phyloP scores from a whole-genome alignment of 2,329 filamentous ascomycete species.

The Xylariaceae sp. region DNA sequence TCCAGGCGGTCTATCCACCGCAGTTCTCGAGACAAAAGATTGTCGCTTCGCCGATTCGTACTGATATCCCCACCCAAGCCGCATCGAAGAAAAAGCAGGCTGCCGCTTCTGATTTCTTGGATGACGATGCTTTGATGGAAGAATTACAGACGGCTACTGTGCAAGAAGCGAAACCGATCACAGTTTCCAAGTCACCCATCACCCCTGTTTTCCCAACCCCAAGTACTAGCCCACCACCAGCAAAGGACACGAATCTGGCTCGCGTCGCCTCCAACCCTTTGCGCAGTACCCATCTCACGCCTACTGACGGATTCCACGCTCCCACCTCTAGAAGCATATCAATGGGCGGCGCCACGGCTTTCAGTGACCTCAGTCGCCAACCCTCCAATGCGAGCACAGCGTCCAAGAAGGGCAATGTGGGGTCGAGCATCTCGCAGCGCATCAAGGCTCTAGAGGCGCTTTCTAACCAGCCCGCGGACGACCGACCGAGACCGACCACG shows the following conservation, averaged over 20 bases:
- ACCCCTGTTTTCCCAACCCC: constrained; percentile 53
- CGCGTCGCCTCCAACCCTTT: constrained; percentile 49
- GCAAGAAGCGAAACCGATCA: constrained; percentile 75
- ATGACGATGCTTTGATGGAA: constrained; percentile 75
- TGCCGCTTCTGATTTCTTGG: constrained; percentile 39
- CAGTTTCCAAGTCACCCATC: constrained; percentile 77
- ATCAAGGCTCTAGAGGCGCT: constrained; percentile 91
- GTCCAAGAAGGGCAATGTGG: constrained; percentile 74
- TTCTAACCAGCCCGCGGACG: constrained; percentile 39
- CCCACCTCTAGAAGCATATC: constrained; percentile 50
- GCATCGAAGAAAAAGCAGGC: constrained; percentile 35
- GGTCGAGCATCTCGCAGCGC: constrained; percentile 85
- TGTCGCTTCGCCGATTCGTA: constrained; percentile 51
- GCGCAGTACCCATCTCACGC: constrained; percentile 41
- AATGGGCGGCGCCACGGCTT: constrained; percentile 49
- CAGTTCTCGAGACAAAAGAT: constrained; percentile 35
- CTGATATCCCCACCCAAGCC: constrained; percentile 38
- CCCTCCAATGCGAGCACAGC: constrained; percentile 45
- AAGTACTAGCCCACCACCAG: constrained; percentile 24
- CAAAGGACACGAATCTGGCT: constrained; percentile 32
- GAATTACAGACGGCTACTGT: constrained; percentile 78
- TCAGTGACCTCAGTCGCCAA: constrained; percentile 51
- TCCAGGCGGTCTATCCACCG: constrained; percentile 24
- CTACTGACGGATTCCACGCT: constrained; percentile 42
- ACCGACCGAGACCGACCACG: constrained; percentile 27